Evolutionary conservation across 176 grass and related monocot genomes (phyloP), one percentile per base, ranked within the genome.

Genomic region (Oryza meyeriana): DNA sequence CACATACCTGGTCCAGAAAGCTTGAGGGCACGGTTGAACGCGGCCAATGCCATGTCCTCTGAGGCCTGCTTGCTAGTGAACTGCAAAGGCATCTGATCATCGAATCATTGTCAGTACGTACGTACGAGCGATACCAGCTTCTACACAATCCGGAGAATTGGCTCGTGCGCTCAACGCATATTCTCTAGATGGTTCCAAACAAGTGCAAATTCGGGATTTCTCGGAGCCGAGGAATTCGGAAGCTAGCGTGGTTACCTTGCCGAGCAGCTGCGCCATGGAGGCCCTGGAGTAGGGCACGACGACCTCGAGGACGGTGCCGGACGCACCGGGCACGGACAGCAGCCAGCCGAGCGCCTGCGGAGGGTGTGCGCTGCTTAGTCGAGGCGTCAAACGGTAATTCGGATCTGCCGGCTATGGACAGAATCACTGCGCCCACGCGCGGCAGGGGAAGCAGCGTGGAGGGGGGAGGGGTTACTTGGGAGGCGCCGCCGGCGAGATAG

Each of bases 401-500:
- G 77, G 10, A 78, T 77, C 27, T 12, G 36, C 66, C 48, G 48
- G 16, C 22, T 31, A 55, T 30, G 30, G 36, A 69, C 57, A 79
- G 41, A 72, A 69, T 75, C 61, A 66, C 22, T 30, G 47, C 3
- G 14, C 42, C 32, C 55, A 30, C 32, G 11, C 20, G 34, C 9
- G 34, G 35, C 17, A 45, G 17, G 39, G 70, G 79, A 61, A 47
- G 33, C 32, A 31, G 63, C 42, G 10, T 63, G 20, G 20, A 4
- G n/a, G 24, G 25, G 36, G 18, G 64, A 11, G 25, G 20, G 27
- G 42, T 24, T 50, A 95, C 95, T 90, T 95, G 95, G 41, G 95
- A 98, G 61, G 92, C 88, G 31, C 95, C 95, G 76, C 95, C 95
- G 90, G 95, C 78, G 88, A 98, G 92, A 87, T 89, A 93, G 92